Conservation (phyloP, 352 stramenopile species). For the Pythium utonaiense region DNA sequence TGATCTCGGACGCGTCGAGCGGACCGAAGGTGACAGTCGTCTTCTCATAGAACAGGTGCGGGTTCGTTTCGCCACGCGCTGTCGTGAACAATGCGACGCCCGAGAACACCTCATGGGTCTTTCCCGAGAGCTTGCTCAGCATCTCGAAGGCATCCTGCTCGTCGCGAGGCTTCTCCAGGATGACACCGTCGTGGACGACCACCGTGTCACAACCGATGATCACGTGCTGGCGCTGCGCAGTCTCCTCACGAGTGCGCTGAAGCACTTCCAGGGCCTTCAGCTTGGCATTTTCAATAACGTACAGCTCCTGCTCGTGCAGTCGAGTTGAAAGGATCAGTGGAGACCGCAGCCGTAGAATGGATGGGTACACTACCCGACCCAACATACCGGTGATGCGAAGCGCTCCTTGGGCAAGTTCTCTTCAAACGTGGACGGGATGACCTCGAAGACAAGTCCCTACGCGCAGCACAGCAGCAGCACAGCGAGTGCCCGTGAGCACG, state of each 20-base stretch:
- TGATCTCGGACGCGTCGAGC: slow-evolving; percentile 57
- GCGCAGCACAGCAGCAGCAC: background rate
- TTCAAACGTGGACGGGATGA: slow-evolving; percentile 80
- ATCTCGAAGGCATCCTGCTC: slow-evolving; percentile 79
- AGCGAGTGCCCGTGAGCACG: too few relatives aligned
- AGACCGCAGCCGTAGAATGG: too few relatives aligned
- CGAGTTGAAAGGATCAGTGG: too few relatives aligned
- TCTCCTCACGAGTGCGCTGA: slow-evolving; percentile 30
- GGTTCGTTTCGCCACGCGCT: slow-evolving; percentile 32
- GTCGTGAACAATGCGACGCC: slow-evolving; percentile 77
- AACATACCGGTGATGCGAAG: too few relatives aligned
- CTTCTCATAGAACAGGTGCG: slow-evolving; percentile 71
- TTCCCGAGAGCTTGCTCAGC: slow-evolving; percentile 65
- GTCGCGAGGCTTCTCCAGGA: slow-evolving; percentile 89
- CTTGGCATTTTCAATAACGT: slow-evolving; percentile 77
- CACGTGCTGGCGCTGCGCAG: slow-evolving; percentile 27
- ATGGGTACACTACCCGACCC: too few relatives aligned
- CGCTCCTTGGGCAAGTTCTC: slow-evolving; percentile 73
- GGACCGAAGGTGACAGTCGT: slow-evolving; percentile 54
- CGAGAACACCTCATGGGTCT: slow-evolving; percentile 83
- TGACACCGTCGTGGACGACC: slow-evolving; percentile 78
- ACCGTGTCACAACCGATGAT: slow-evolving; percentile 89
- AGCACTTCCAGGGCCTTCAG: slow-evolving; percentile 78
- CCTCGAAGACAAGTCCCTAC: slow-evolving; percentile 68
- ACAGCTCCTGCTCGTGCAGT: too few relatives aligned